Evolutionary conservation across 257 asterid genomes (phyloP).

Genomic region (Salvia splendens): DNA sequence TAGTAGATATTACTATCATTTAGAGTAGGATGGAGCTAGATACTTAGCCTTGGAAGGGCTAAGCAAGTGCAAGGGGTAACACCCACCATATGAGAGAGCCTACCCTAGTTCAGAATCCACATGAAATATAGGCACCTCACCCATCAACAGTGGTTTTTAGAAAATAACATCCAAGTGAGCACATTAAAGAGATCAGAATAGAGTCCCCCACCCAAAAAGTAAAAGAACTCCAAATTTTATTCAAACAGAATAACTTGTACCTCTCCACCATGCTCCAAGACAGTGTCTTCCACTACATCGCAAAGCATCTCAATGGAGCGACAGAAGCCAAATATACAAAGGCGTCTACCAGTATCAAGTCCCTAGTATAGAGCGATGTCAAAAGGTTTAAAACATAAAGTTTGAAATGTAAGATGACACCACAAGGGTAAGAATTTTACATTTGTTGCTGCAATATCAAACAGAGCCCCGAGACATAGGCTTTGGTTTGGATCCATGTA

Average conservation of each 20-base stretch:
- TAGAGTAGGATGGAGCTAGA: background rate
- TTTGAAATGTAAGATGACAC: constrained; percentile 6
- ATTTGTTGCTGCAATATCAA: constrained; percentile 97
- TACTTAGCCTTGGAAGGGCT: background rate
- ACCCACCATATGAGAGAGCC: background rate
- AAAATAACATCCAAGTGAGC: background rate
- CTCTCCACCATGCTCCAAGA: constrained; percentile 99
- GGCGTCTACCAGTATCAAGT: constrained; percentile 83
- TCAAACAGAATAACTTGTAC: constrained; percentile 39
- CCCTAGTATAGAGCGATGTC: constrained; percentile 53
- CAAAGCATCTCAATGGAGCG: constrained; percentile 98
- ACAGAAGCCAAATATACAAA: constrained; percentile 92
- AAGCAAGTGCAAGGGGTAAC: background rate
- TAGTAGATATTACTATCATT: background rate
- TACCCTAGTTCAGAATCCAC: constrained; percentile 8
- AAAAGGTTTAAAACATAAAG: background rate
- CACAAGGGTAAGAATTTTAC: constrained; percentile 40
- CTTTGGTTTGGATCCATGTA: constrained; percentile 96
- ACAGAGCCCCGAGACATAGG: constrained; percentile 92
- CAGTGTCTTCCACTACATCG: constrained; percentile 96
- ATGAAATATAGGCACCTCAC: constrained; percentile 2
- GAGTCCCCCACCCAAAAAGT: background rate
- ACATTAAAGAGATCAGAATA: background rate
- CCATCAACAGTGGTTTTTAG: background rate
- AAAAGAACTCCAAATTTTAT: background rate